Conservation (phyloP, 2,329 filamentous ascomycete species). For the Hypomyces perniciosus region DNA sequence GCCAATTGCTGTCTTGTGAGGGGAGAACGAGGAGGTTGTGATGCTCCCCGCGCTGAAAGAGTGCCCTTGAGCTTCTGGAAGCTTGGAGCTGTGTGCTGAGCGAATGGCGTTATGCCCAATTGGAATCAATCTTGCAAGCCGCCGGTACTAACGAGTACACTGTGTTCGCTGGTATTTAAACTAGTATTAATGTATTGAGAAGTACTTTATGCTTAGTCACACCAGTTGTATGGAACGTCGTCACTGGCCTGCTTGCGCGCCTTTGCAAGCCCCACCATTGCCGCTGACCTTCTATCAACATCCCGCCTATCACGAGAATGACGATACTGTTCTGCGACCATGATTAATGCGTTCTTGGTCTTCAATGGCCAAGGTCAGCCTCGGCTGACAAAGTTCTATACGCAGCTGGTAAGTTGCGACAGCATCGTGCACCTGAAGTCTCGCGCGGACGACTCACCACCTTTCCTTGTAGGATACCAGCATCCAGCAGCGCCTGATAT, state of each 20-base stretch:
- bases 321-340: slow-evolving; percentile 34
- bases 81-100: background rate
- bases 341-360: slow-evolving; percentile 98
- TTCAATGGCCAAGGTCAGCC: slow-evolving; percentile 99
- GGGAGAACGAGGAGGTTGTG: background rate
- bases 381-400: slow-evolving; percentile 96
- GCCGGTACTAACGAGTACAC: no score
- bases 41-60: background rate
- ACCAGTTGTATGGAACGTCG: background rate
- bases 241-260: background rate
- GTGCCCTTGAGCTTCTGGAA: background rate
- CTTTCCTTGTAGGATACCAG: slow-evolving; percentile 68
- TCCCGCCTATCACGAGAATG: slow-evolving; percentile 15
- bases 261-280: slow-evolving; percentile 1
- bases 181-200: background rate
- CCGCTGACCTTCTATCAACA: slow-evolving; percentile 4
- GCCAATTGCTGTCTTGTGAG: background rate
- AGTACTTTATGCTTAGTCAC: slow-evolving; percentile 7
- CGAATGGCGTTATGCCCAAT: no score
- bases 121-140: no score
- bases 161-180: no score
- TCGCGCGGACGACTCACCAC: background rate
- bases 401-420: slow-evolving; percentile 65
- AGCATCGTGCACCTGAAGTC: background rate
- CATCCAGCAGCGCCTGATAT: slow-evolving; percentile 93